Percentiles rank a stretch among this genome's conserved stretches.
These are phyloP conservation scores for Trametes elegans DNA, from an alignment of 768 basidiomycete genomes.

Conservation along the genomic window DNA sequence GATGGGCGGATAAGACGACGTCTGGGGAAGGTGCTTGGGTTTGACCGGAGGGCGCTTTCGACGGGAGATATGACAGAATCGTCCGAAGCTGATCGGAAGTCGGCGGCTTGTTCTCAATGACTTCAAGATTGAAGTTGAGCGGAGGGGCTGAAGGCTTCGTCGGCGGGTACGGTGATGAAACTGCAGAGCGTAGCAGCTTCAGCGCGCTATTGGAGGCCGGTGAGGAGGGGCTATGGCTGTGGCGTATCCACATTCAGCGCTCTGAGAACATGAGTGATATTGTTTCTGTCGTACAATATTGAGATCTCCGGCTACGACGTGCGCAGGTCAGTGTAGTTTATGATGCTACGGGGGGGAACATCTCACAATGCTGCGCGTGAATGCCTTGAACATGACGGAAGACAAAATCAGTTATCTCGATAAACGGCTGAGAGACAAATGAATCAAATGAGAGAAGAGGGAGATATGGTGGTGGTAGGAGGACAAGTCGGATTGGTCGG, in stretches of 20 bases:
- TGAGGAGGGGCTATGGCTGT: constrained; percentile 64
- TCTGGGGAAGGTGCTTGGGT: constrained; percentile 20
- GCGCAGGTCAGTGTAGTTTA: not conserved
- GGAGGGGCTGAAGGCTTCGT: constrained; percentile 44
- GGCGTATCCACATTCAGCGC: not conserved
- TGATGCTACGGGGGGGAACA: not conserved
- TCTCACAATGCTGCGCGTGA: constrained; percentile 20
- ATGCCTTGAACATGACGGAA: constrained; percentile 20
- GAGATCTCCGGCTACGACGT: constrained; percentile 52
- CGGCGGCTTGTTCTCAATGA: constrained; percentile 62
- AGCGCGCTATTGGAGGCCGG: constrained; percentile 65
- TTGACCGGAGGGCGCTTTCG: constrained; percentile 18
- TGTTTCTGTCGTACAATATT: constrained; percentile 48
- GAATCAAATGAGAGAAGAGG: not conserved
- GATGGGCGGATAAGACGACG: constrained; percentile 62
- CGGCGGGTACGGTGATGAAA: constrained; percentile 63
- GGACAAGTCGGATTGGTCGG: no score
- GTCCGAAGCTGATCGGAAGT: constrained; percentile 66
- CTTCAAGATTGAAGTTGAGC: constrained; percentile 68
- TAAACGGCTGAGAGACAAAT: not conserved
- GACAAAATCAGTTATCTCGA: no score
- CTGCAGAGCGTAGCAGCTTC: constrained; percentile 53
- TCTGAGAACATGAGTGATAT: not conserved
- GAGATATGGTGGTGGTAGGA: not conserved
- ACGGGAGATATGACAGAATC: constrained; percentile 59